Percentiles rank a stretch among this genome's conserved stretches.
Conservation (phyloP, 257 asterid species). For the Thymus quinquecostatus region DNA sequence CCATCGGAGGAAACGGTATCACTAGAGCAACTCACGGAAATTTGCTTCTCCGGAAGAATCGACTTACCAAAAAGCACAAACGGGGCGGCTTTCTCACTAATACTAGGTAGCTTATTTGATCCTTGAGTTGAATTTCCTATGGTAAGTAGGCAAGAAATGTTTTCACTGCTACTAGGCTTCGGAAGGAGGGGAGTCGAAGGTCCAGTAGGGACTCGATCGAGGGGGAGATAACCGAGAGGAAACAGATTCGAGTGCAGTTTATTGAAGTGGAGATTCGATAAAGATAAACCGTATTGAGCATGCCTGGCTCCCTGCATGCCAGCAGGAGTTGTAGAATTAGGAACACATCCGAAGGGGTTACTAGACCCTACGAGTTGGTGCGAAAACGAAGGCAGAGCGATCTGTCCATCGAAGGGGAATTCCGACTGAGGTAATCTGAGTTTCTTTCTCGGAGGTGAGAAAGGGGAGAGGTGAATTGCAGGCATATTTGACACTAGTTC, state of each 20-base stretch:
- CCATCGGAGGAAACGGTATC: conserved; percentile 57
- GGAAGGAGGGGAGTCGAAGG: conserved; percentile 34
- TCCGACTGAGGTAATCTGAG: conserved; percentile 56
- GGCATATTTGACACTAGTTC: conserved; percentile 80
- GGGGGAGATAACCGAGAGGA: conserved; percentile 48
- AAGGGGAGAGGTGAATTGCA: conserved; percentile 65
- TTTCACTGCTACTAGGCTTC: conserved; percentile 38
- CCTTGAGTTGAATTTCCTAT: conserved; percentile 56
- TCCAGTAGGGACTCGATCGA: conserved; percentile 39
- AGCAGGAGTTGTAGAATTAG: conserved; percentile 71
- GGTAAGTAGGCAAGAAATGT: conserved; percentile 63
- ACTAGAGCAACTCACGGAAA: conserved; percentile 51
- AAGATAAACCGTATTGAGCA: conserved; percentile 68
- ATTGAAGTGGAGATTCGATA: conserved; percentile 60
- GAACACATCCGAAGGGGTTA: conserved; percentile 62
- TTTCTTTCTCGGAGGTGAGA: conserved; percentile 75
- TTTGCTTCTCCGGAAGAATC: conserved; percentile 70
- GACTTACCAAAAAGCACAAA: conserved; percentile 73
- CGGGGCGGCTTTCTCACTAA: conserved; percentile 49
- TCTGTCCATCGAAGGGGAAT: conserved; percentile 55
- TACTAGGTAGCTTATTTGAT: conserved; percentile 30
- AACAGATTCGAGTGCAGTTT: conserved; percentile 32
- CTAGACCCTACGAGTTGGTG: conserved; percentile 50
- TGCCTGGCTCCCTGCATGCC: conserved; percentile 99
- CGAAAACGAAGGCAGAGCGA: conserved; percentile 56